Percentiles rank a stretch among this genome's conserved stretches.
Evolutionary conservation across 2,329 filamentous ascomycete species (phyloP).

Genomic region (Balansia obtecta): DNA sequence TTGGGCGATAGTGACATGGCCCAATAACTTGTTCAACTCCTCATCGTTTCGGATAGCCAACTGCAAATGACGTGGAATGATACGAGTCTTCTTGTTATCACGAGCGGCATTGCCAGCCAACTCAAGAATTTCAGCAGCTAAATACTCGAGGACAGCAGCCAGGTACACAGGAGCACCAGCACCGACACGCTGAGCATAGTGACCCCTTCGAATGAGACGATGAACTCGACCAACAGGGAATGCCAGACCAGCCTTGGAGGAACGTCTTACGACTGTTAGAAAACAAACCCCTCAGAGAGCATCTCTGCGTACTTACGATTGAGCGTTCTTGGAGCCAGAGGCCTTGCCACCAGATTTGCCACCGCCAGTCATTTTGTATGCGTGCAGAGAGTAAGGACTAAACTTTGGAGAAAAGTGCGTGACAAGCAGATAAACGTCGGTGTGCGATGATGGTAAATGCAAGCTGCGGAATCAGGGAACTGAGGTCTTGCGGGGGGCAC

Average conservation of each 20-base stretch:
- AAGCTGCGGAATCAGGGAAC: constrained; percentile 19
- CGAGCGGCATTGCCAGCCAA: constrained; percentile 96
- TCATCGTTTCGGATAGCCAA: constrained; percentile 99
- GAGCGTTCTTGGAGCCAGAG: constrained; percentile 96
- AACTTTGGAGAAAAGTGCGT: constrained; percentile 8
- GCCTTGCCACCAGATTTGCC: constrained; percentile 99
- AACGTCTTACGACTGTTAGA: constrained; percentile 52
- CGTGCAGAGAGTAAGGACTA: constrained; percentile 14
- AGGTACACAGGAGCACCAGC: constrained; percentile 96
- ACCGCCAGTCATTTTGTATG: constrained; percentile 96
- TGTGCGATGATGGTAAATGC: constrained; percentile 26
- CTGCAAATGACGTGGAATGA: constrained; percentile 97
- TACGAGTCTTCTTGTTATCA: constrained; percentile 99
- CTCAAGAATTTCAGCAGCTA: constrained; percentile 97
- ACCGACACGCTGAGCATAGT: constrained; percentile 99
- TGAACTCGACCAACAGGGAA: constrained; percentile 99
- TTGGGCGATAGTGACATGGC: constrained; percentile 93
- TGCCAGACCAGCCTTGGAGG: constrained; percentile 96
- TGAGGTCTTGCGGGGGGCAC: constrained; percentile 30
- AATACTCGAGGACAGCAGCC: constrained; percentile 94
- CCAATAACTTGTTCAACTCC: constrained; percentile 97
- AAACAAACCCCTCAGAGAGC: neutral
- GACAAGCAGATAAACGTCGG: constrained; percentile 15
- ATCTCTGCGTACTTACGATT: constrained; percentile 63
- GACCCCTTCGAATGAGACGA: constrained; percentile 96